phyloP scores from a whole-genome alignment of 306 rosid genomes.

The Boehmeria nivea region DNA sequence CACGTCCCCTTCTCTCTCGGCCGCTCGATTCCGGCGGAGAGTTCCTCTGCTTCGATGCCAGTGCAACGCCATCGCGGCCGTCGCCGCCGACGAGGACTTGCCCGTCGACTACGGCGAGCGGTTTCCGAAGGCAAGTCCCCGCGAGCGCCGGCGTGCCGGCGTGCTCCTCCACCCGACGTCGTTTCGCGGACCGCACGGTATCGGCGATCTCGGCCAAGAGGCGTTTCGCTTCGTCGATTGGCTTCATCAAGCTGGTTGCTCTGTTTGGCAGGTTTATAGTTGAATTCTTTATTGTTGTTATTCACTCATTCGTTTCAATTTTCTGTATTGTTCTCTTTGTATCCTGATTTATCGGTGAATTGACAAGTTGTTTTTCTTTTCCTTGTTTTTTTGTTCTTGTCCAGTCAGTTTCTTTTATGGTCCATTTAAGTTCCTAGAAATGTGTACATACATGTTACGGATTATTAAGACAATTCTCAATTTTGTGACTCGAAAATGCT shows the following conservation, averaged over 20 bases:
- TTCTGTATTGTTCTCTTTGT: no score
- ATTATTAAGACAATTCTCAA: no score
- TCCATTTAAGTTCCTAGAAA: no score
- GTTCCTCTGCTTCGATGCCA: constrained; percentile 7
- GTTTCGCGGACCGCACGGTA: constrained; percentile 73
- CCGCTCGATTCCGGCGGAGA: constrained; percentile 10
- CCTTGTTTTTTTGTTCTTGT: no score
- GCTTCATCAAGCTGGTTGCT: constrained; percentile 73
- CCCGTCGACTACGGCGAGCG: constrained; percentile 58
- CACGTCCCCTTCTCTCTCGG: neutral
- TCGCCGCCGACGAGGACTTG: constrained; percentile 39
- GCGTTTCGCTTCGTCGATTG: constrained; percentile 77
- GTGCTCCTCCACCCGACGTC: constrained; percentile 89
- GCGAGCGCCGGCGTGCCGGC: constrained; percentile 70
- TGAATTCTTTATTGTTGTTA: no score
- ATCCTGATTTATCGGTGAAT: no score
- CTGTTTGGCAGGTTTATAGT: constrained; percentile 71
- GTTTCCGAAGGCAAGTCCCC: constrained; percentile 39
- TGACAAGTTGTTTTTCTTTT: no score
- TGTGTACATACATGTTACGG: no score
- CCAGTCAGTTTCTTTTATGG: no score
- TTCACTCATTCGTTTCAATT: no score
- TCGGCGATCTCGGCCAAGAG: constrained; percentile 83
- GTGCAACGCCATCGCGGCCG: constrained; percentile 5
- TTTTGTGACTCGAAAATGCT: no score